Conservation (phyloP, 2,329 filamentous ascomycete species). For the Pseudofabraea citricarpa region DNA sequence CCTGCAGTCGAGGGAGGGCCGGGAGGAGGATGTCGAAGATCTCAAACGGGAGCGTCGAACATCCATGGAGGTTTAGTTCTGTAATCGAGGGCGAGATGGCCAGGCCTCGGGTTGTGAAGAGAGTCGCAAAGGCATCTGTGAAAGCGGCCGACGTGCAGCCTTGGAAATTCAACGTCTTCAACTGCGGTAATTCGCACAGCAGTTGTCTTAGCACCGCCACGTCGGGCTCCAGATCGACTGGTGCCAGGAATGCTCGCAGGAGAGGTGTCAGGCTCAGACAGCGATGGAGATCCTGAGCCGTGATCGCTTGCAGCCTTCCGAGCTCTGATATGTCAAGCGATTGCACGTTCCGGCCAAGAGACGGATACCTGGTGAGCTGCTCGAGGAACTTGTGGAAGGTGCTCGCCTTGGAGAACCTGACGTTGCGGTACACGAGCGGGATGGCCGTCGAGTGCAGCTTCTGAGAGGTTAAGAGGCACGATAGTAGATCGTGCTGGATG, state of each 20-base stretch:
- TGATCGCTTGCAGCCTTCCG: slow-evolving; percentile 33
- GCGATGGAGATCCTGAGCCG: background rate
- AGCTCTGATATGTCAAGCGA: slow-evolving; percentile 60
- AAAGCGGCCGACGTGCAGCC: background rate
- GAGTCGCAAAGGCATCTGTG: background rate
- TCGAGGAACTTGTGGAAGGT: slow-evolving; percentile 75
- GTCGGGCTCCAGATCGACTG: slow-evolving; percentile 68
- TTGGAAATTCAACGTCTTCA: background rate
- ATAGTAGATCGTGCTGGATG: slow-evolving; percentile 65
- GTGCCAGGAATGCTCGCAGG: slow-evolving; percentile 68
- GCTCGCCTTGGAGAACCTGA: slow-evolving; percentile 73
- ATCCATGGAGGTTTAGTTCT: background rate
- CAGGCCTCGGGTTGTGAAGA: background rate
- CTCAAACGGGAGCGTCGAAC: background rate
- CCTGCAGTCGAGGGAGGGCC: slow-evolving; percentile 59
- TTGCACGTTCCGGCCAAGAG: slow-evolving; percentile 67
- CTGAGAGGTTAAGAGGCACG: slow-evolving; percentile 65
- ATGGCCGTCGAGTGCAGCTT: slow-evolving; percentile 67
- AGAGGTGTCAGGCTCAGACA: slow-evolving; percentile 25
- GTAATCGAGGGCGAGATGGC: background rate
- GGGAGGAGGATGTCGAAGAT: slow-evolving; percentile 56
- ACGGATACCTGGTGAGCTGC: slow-evolving; percentile 59
- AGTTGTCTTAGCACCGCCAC: background rate
- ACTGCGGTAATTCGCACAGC: background rate
- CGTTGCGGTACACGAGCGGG: slow-evolving; percentile 68